Percentiles rank a stretch among this genome's conserved stretches.
Evolutionary conservation across 805 yeast genomes (phyloP).

Genomic region (Candida lessepsii): DNA sequence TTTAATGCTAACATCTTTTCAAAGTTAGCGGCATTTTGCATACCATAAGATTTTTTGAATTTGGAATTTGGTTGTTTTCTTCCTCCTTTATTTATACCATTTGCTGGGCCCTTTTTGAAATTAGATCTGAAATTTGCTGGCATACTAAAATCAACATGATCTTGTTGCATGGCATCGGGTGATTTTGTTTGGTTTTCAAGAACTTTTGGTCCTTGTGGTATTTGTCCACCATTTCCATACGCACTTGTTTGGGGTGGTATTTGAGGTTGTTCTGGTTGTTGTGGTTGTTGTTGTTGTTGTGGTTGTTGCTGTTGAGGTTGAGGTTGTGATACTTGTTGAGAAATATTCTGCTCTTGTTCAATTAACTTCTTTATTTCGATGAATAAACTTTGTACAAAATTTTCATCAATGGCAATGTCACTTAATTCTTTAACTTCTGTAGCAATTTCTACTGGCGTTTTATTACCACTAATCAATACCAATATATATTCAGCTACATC

Average conservation of each 20-base stretch:
- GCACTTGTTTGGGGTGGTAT: not conserved
- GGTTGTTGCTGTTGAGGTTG: conserved; percentile 9
- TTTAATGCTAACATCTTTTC: conserved; percentile 33
- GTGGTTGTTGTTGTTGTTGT: conserved; percentile 12
- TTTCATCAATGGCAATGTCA: conserved; percentile 57
- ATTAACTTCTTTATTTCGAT: conserved; percentile 51
- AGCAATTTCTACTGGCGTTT: conserved; percentile 58
- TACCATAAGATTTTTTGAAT: conserved; percentile 29
- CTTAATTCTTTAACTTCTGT: conserved; percentile 60
- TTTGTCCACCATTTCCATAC: not conserved
- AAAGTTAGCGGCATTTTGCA: conserved; percentile 41
- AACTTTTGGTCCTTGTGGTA: conserved; percentile 5
- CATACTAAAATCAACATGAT: conserved; percentile 15
- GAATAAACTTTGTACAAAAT: conserved; percentile 56
- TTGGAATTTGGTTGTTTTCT: conserved; percentile 17
- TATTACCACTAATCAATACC: conserved; percentile 67
- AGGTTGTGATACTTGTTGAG: conserved; percentile 8
- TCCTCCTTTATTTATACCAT: conserved; percentile 21
- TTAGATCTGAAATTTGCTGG: conserved; percentile 10
- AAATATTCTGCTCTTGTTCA: conserved; percentile 12
- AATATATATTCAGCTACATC: conserved; percentile 74
- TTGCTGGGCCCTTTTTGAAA: conserved; percentile 4
- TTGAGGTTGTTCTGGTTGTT: conserved; percentile 1
- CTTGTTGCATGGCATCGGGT: conserved; percentile 13
- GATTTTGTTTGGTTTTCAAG: not conserved